Percentiles rank a stretch among this genome's conserved stretches.
phyloP scores from a whole-genome alignment of 352 stramenopile genomes.

The Phytophthora hibernalis region DNA sequence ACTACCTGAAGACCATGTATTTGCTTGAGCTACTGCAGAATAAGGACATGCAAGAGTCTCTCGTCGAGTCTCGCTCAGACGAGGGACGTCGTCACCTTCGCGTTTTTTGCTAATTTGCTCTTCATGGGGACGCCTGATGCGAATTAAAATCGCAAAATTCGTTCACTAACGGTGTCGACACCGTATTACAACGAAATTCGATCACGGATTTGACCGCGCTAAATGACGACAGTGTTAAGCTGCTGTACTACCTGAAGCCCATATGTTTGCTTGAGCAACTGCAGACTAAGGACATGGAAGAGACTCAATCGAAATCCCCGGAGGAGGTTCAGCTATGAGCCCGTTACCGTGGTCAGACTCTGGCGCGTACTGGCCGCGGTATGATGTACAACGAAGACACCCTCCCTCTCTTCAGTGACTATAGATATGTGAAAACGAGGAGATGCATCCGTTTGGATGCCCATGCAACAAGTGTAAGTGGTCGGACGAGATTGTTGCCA shows the following conservation, averaged over 20 bases:
- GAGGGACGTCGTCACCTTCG: conserved; percentile 85
- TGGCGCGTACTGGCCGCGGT: conserved; percentile 80
- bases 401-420: conserved; percentile 88
- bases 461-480: conserved; percentile 89
- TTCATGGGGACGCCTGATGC: conserved; percentile 92
- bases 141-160: conserved; percentile 87
- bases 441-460: conserved; percentile 81
- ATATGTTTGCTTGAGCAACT: conserved; percentile 87
- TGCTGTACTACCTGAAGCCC: conserved; percentile 95
- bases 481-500: conserved; percentile 81
- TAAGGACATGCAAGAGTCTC: conserved; percentile 85
- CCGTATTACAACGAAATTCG: conserved; percentile 93
- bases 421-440: conserved; percentile 89
- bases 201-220: conserved; percentile 86
- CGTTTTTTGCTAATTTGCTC: conserved; percentile 89
- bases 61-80: conserved; percentile 86
- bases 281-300: conserved; percentile 81
- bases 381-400: conserved; percentile 93
- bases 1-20: conserved; percentile 95
- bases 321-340: conserved; percentile 88
- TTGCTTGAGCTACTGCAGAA: conserved; percentile 74
- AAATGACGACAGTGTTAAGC: conserved; percentile 94
- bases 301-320: conserved; percentile 78
- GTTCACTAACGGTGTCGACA: conserved; percentile 86
- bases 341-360: conserved; percentile 86